Evolutionary conservation across 495 filamentous ascomycete species (phyloP).

Genomic region (Parathielavia appendiculata): DNA sequence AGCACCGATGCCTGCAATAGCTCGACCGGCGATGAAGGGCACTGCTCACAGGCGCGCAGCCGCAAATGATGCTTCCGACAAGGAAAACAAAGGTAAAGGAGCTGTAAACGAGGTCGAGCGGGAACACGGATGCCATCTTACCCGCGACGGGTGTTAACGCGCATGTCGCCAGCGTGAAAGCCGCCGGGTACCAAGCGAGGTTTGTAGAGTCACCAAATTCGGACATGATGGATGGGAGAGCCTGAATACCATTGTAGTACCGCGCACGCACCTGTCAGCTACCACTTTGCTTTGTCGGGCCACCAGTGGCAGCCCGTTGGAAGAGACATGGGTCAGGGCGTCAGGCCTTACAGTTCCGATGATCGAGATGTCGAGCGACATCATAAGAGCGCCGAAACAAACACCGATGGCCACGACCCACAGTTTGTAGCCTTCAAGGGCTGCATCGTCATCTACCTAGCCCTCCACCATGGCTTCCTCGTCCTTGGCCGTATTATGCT

Average conservation of each 20-base stretch:
- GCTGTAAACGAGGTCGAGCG: slow-evolving; percentile 18
- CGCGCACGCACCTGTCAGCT: background rate
- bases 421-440: no score
- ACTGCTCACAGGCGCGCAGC: slow-evolving; percentile 35
- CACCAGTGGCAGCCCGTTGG: background rate
- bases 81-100: slow-evolving; percentile 21
- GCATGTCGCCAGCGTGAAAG: slow-evolving; percentile 20
- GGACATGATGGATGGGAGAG: slow-evolving; percentile 20
- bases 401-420: no score
- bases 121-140: slow-evolving; percentile 16
- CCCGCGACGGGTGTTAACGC: slow-evolving; percentile 18
- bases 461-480: no score
- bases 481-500: no score
- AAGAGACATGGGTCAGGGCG: background rate
- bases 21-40: slow-evolving; percentile 44
- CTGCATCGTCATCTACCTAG: no score
- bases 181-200: slow-evolving; percentile 22
- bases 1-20: slow-evolving; percentile 41
- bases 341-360: slow-evolving; percentile 17
- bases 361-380: slow-evolving; percentile 24
- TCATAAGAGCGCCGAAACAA: slow-evolving; percentile 22
- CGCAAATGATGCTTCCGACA: slow-evolving; percentile 36
- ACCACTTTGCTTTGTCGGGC: background rate
- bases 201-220: slow-evolving; percentile 16
- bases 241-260: slow-evolving; percentile 1